A percentile compares a stretch with the other conserved stretches of the same genome.
Evolutionary conservation across 345 rosid genomes (phyloP).

Genomic region (Brassica juncea): DNA sequence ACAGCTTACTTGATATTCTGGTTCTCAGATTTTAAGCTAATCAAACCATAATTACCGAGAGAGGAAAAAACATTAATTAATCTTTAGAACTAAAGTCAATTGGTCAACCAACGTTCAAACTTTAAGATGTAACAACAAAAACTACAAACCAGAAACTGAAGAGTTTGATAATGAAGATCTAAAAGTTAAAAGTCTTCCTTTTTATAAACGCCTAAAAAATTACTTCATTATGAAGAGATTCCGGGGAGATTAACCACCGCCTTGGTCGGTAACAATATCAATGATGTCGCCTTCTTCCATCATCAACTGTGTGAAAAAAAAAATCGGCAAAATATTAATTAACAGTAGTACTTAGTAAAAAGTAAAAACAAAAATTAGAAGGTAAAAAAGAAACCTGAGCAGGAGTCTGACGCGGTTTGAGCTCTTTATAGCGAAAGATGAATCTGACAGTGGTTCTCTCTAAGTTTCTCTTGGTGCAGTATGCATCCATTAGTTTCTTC

Average conservation of each 20-base stretch:
- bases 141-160: background rate
- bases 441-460: constrained; percentile 45
- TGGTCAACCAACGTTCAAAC: background rate
- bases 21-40: background rate
- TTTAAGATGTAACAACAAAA: constrained; percentile 6
- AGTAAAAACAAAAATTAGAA: background rate
- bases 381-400: constrained; percentile 40
- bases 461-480: constrained; percentile 46
- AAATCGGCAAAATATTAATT: background rate
- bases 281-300: constrained; percentile 31
- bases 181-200: background rate
- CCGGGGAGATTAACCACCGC: constrained; percentile 32
- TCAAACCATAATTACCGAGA: background rate
- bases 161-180: background rate
- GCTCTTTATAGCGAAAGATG: constrained; percentile 39
- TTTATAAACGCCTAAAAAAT: background rate
- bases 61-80: background rate
- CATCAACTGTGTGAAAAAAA: background rate
- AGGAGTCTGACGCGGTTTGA: constrained; percentile 27
- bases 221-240: background rate
- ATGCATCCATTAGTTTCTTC: constrained; percentile 52
- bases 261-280: background rate
- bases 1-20: background rate
- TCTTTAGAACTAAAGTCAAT: background rate
- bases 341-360: background rate